Conservation (phyloP, 2,329 filamentous ascomycete genomes). For the Colletotrichum coccodes region DNA sequence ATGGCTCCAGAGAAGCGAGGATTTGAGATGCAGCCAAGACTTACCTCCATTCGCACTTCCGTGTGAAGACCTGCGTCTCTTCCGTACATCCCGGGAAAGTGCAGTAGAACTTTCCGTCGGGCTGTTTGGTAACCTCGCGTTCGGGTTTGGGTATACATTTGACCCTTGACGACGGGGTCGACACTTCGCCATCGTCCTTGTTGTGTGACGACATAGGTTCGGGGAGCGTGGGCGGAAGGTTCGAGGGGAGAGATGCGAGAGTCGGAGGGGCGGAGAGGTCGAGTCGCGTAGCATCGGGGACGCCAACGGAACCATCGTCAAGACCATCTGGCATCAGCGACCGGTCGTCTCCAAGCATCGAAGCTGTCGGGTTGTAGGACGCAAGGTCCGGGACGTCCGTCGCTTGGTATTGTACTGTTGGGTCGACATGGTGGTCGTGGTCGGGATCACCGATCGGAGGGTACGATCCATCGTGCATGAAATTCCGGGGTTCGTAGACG, state of each 20-base stretch:
- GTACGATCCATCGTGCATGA: constrained; percentile 60
- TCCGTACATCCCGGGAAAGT: constrained; percentile 75
- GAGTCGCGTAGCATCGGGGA: constrained; percentile 50
- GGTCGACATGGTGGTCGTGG: constrained; percentile 45
- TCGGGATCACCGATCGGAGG: constrained; percentile 57
- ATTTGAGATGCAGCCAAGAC: constrained; percentile 47
- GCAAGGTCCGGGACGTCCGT: constrained; percentile 54
- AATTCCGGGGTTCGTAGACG: constrained; percentile 60
- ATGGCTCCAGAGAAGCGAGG: background rate
- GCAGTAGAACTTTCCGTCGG: constrained; percentile 82
- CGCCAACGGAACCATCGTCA: constrained; percentile 45
- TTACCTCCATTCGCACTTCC: constrained; percentile 96
- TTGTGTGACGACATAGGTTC: constrained; percentile 41
- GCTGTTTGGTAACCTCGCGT: constrained; percentile 68
- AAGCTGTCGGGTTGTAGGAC: constrained; percentile 53
- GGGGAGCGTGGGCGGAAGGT: constrained; percentile 43
- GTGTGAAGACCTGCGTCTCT: constrained; percentile 72
- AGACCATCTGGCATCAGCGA: constrained; percentile 48
- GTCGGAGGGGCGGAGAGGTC: constrained; percentile 45
- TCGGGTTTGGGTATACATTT: constrained; percentile 70
- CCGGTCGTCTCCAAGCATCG: constrained; percentile 49
- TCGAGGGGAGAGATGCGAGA: constrained; percentile 44
- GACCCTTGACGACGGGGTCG: constrained; percentile 46
- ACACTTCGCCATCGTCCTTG: constrained; percentile 30
- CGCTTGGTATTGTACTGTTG: constrained; percentile 45